These are phyloP conservation scores for Globisporangium megalacanthum DNA, from an alignment of 352 stramenopile species.

Conservation along the genomic window DNA sequence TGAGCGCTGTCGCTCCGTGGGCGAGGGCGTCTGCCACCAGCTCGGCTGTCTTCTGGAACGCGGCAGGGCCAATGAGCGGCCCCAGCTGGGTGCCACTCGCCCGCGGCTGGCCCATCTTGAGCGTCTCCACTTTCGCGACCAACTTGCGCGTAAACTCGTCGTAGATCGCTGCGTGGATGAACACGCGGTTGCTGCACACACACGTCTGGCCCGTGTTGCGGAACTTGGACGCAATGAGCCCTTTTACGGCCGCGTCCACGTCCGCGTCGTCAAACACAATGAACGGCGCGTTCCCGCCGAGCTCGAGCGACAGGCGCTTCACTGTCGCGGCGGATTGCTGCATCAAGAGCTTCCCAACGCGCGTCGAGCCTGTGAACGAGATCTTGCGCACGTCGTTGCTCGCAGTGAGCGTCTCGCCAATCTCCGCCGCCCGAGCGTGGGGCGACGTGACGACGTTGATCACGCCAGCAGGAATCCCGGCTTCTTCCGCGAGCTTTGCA, in stretches of 20 bases:
- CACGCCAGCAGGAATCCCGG: constrained; percentile 81
- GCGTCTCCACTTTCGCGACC: constrained; percentile 57
- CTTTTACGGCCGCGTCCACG: constrained; percentile 76
- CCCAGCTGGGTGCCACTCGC: constrained; percentile 82
- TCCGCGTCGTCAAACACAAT: constrained; percentile 91
- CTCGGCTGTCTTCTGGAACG: constrained; percentile 85
- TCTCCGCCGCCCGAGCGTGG: constrained; percentile 53
- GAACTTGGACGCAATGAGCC: constrained; percentile 84
- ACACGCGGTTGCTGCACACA: constrained; percentile 90
- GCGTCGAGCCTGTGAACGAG: constrained; percentile 86
- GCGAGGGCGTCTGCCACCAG: constrained; percentile 86
- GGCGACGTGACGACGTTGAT: constrained; percentile 85
- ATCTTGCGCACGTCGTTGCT: constrained; percentile 84
- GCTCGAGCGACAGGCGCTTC: constrained; percentile 84
- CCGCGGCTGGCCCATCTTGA: constrained; percentile 88
- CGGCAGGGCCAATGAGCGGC: constrained; percentile 92
- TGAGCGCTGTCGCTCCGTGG: constrained; percentile 87
- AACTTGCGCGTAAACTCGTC: constrained; percentile 90
- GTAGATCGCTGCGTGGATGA: constrained; percentile 92
- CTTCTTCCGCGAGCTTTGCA: constrained; percentile 83
- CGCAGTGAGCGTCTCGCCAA: constrained; percentile 75
- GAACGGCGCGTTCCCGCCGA: constrained; percentile 91
- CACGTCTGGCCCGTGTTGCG: constrained; percentile 88
- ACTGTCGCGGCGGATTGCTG: constrained; percentile 72
- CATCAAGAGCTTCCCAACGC: constrained; percentile 78